Percentiles rank a stretch among this genome's conserved stretches.
Conservation (phyloP, 305 asterid genomes). For the Stenogyne calaminthoides region DNA sequence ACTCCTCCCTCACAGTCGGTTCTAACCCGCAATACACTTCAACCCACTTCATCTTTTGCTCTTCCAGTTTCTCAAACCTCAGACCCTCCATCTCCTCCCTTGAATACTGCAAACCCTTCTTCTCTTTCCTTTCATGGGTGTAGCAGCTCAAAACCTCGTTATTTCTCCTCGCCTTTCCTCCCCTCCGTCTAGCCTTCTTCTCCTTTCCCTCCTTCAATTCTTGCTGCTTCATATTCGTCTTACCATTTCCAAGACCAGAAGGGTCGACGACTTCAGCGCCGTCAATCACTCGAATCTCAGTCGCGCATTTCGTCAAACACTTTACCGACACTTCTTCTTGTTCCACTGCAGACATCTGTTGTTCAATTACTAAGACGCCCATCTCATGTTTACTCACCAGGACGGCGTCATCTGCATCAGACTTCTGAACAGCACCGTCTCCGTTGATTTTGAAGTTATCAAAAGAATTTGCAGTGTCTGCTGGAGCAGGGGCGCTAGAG, state of each 20-base stretch:
- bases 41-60: conserved; percentile 73
- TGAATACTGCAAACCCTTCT: conserved; percentile 44
- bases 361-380: conserved; percentile 14
- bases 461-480: conserved; percentile 2
- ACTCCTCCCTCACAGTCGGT: conserved; percentile 48
- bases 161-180: conserved; percentile 39
- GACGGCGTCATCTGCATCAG: neutral
- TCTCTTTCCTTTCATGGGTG: conserved; percentile 33
- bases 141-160: conserved; percentile 24
- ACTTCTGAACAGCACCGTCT: neutral
- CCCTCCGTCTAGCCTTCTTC: conserved; percentile 43
- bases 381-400: neutral
- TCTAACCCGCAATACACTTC: conserved; percentile 69
- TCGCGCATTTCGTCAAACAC: conserved; percentile 43
- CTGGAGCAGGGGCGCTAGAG: conserved; percentile 15
- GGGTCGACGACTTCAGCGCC: conserved; percentile 36
- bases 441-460: neutral
- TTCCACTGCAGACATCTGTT: neutral
- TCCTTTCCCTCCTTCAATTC: conserved; percentile 38
- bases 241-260: conserved; percentile 8
- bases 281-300: conserved; percentile 34
- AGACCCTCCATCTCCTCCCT: conserved; percentile 65
- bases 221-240: conserved; percentile 29
- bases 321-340: conserved; percentile 26
- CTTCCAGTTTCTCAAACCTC: conserved; percentile 59